Base-by-base conservation (phyloP, 129 eudicot genomes). In the Saussurea involucrata region DNA sequence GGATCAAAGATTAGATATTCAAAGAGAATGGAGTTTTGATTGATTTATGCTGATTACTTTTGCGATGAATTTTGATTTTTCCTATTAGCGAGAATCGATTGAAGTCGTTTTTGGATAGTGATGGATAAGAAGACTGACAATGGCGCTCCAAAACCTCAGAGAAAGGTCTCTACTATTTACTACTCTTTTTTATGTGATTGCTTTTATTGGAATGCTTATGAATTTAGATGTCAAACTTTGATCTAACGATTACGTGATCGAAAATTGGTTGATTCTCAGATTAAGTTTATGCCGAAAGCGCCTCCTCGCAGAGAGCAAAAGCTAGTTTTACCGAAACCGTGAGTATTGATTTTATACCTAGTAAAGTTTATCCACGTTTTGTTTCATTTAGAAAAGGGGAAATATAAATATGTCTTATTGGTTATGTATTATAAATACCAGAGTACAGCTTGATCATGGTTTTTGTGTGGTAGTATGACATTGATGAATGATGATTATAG, bases 251-350 rank as follows among this genome's bases (percentile, higher is more conserved):
- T 13, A 9, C 65, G 4, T 32, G 44, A 69, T 61, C 10, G 67
- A 18, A 40, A 75, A 63, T 57, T 40, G 69, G 58, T 68, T 64
- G 44, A 49, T 75, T 63, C 22, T 12, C 18, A 93, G 98, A 84
- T 88, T 80, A 90, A 72, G 66, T 93, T 90, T 79, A 74, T 75
- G 76, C 98, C 96, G 18, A 92, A 92, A 83, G 89, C 81, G 28
- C 94, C 92, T 68, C 86, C 81, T 49, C 89, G 89, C 72, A 88
- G 83, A 82, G 94, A 72, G 6, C 80, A 55, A 28, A 87, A 88
- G 79, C 87, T 77, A 20, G 63, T 84, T 73, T 73, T 84, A 15
- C 90, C 96, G 24, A 90, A 93, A 88, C 72, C 49, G 98, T 93
- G 82, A 86, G 82, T 74, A 2, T 55, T 73, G 6, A 33, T 17